These are phyloP conservation scores for Mycena galericulata DNA, from an alignment of 768 basidiomycete genomes.

Conservation along the genomic window DNA sequence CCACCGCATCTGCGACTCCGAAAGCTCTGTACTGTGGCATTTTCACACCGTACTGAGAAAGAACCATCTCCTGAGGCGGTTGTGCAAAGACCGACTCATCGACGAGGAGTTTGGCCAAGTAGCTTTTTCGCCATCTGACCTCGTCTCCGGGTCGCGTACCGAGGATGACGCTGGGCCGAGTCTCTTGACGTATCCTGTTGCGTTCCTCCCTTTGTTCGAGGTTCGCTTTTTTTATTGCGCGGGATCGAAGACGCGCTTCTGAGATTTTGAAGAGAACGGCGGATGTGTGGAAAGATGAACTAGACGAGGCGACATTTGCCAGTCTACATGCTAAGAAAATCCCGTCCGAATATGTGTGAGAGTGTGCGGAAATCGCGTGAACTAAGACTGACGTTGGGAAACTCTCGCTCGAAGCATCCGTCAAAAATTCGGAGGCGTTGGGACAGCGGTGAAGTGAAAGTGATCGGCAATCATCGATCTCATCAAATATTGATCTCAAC, in stretches of 20 bases:
- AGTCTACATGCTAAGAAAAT: constrained; percentile 27
- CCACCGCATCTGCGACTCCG: constrained; percentile 71
- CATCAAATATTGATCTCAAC: no score
- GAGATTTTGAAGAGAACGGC: constrained; percentile 47
- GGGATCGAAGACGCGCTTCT: constrained; percentile 50
- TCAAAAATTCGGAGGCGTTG: neutral
- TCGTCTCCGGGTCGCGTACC: constrained; percentile 77
- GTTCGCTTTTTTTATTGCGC: constrained; percentile 56
- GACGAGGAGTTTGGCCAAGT: constrained; percentile 74
- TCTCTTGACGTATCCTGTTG: constrained; percentile 49
- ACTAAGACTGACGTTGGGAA: constrained; percentile 20
- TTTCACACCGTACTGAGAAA: constrained; percentile 44
- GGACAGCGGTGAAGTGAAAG: neutral
- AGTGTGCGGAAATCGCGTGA: neutral
- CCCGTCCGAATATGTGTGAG: neutral
- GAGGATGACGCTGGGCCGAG: constrained; percentile 75
- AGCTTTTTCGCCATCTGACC: constrained; percentile 73
- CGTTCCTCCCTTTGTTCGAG: constrained; percentile 59
- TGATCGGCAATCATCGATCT: neutral
- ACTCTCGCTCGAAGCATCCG: constrained; percentile 25
- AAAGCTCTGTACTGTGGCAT: constrained; percentile 70
- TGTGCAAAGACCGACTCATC: constrained; percentile 60
- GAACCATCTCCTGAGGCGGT: constrained; percentile 46
- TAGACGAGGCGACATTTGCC: constrained; percentile 32
- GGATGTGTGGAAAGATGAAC: constrained; percentile 62